Evolutionary conservation across 306 rosid species (phyloP), one percentile per base, ranked within the genome.

Genomic region (Quercus wislizeni): DNA sequence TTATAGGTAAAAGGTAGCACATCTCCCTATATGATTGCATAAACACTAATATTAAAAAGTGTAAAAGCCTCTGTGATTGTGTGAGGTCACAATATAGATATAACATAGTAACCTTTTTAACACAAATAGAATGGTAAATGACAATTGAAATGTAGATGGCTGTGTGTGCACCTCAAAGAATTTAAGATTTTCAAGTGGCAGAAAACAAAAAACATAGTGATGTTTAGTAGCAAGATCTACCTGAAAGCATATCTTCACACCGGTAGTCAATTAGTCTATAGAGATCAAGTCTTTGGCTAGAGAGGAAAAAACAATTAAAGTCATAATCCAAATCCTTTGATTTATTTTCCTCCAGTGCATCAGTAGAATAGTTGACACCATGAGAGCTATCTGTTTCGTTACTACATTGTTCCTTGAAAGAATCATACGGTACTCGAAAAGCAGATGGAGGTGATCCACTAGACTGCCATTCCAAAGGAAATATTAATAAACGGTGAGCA

Each of bases 391-490:
- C 87, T 69, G 61, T 75, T 73, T 56, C 81, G 67, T 83, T 62
- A 85, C 67, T 88, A 77, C 74, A 77, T 69, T 86, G 91, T 86
- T 85, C 86, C 84, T 82, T 81, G 90, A 91, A 95, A 88, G 94
- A 88, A 78, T 95, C 84, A 64, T 92, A 92, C 1, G 97, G 98
- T 79, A 95, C 86, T 79, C 80, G 84, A 88, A 95, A 95, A 71
- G 99, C 94, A 82, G 97, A 95, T 58, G 96, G 99, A 88, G 99
- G 99, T 81, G 95, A 92, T 80, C 99, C 99, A 85, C 94, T 91
- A 71, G 94, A 91, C 99, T 95, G 99, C 86, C 90, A 88, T 82
- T 88, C 76, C 88, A 86, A 68, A 77, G 71, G 78, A 82, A 59
- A 77, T 57, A 73, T 65, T 74, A 76, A 75, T 51, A 82, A 79